Conservation (phyloP, 441 rosid species). For the Gossypium davidsonii region DNA sequence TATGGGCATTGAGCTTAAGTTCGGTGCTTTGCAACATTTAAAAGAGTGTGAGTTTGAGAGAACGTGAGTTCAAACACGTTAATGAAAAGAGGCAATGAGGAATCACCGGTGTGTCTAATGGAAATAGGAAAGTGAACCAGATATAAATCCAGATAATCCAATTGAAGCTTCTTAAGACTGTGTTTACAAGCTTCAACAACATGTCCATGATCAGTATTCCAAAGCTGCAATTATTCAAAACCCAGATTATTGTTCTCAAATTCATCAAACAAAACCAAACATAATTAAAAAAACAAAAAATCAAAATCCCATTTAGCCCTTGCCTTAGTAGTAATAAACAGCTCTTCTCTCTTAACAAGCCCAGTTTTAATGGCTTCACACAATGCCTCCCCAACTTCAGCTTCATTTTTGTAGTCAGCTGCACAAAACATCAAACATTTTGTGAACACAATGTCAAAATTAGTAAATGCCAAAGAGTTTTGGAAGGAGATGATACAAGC, state of each 20-base stretch:
- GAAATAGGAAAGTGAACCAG: slow-evolving; percentile 89
- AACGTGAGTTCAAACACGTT: too few relatives aligned
- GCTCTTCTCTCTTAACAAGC: slow-evolving; percentile 75
- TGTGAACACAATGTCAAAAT: background rate
- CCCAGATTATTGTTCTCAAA: background rate
- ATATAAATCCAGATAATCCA: slow-evolving; percentile 78
- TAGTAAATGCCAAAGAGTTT: background rate
- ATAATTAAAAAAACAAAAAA: background rate
- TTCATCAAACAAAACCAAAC: background rate
- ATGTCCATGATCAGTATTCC: slow-evolving; percentile 95
- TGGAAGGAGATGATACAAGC: slow-evolving; percentile 39
- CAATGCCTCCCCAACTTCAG: slow-evolving; percentile 79
- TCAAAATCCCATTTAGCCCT: background rate
- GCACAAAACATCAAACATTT: slow-evolving; percentile 15
- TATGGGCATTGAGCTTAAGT: too few relatives aligned
- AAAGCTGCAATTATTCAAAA: slow-evolving; percentile 42
- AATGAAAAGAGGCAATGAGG: slow-evolving; percentile 1
- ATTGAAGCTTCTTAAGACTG: slow-evolving; percentile 81
- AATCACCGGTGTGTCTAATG: slow-evolving; percentile 67
- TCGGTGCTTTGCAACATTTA: too few relatives aligned
- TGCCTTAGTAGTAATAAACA: slow-evolving; percentile 85
- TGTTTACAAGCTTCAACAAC: slow-evolving; percentile 80
- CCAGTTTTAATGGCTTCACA: slow-evolving; percentile 61
- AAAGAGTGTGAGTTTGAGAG: too few relatives aligned
- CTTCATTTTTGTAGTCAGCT: slow-evolving; percentile 84